These are phyloP conservation scores for Trichoderma afroharzianum DNA, from an alignment of 2,329 filamentous ascomycete species.

Conservation along the genomic window DNA sequence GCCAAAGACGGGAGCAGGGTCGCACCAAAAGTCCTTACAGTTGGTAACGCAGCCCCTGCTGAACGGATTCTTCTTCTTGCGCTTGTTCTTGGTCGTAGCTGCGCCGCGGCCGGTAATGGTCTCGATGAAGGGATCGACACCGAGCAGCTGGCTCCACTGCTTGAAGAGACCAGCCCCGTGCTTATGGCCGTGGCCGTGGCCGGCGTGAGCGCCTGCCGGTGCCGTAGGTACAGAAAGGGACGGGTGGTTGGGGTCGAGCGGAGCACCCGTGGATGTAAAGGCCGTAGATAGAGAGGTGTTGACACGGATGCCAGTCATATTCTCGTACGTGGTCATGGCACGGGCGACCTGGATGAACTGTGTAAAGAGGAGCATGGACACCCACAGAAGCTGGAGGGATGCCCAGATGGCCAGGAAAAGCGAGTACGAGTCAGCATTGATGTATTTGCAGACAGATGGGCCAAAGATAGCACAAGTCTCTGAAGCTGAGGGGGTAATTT, in stretches of 20 bases:
- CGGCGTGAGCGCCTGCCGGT: slow-evolving; percentile 34
- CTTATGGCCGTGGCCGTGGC: slow-evolving; percentile 36
- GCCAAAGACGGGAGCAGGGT: slow-evolving; percentile 77
- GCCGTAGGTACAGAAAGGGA: slow-evolving; percentile 55
- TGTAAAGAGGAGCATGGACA: slow-evolving; percentile 93
- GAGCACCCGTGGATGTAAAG: slow-evolving; percentile 73
- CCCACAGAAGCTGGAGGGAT: slow-evolving; percentile 84
- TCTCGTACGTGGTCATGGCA: slow-evolving; percentile 94
- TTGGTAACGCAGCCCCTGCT: slow-evolving; percentile 80
- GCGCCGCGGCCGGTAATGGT: slow-evolving; percentile 83
- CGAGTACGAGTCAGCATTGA: slow-evolving; percentile 81
- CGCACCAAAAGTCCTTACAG: slow-evolving; percentile 95
- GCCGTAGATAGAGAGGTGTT: slow-evolving; percentile 57
- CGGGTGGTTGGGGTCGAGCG: slow-evolving; percentile 64
- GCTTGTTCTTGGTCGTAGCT: slow-evolving; percentile 52
- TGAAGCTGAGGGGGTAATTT: slow-evolving; percentile 42
- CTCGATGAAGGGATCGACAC: slow-evolving; percentile 89
- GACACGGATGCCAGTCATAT: slow-evolving; percentile 78
- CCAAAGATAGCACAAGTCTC: slow-evolving; percentile 71
- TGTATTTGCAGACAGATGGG: slow-evolving; percentile 67
- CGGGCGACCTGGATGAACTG: slow-evolving; percentile 89
- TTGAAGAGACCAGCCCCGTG: slow-evolving; percentile 66
- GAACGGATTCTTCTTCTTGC: slow-evolving; percentile 73
- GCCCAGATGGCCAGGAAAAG: slow-evolving; percentile 77
- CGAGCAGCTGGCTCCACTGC: slow-evolving; percentile 79